Percentiles rank a stretch among this genome's conserved stretches.
Conservation (phyloP, 257 asterid species). For the Verbena officinalis region DNA sequence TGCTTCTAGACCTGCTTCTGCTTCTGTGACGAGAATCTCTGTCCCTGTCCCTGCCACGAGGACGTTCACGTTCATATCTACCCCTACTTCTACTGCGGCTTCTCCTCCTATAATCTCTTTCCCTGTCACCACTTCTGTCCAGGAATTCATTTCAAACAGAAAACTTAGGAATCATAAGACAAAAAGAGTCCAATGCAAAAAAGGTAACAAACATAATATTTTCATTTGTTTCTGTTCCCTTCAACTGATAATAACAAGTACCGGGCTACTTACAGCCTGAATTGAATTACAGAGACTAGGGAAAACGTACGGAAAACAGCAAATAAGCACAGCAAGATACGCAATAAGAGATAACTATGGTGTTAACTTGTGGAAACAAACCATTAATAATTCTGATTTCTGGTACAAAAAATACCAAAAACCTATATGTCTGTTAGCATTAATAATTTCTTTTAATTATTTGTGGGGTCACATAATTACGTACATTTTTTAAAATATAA, state of each 20-base stretch:
- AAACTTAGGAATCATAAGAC: neutral
- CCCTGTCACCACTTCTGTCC: conserved; percentile 58
- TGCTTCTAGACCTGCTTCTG: conserved; percentile 55
- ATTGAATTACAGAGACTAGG: neutral
- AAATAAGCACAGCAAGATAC: too few relatives aligned
- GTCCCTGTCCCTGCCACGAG: conserved; percentile 70
- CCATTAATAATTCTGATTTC: too few relatives aligned
- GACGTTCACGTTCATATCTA: conserved; percentile 69
- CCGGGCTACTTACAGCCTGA: neutral
- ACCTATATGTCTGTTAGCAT: too few relatives aligned
- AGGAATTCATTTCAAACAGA: conserved; percentile 22
- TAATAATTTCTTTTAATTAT: too few relatives aligned
- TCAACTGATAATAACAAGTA: neutral
- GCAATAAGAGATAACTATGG: neutral
- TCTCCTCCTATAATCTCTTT: conserved; percentile 66
- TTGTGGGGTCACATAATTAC: too few relatives aligned
- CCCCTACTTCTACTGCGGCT: conserved; percentile 83
- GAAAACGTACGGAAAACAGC: neutral
- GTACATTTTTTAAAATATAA: too few relatives aligned
- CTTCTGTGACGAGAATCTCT: conserved; percentile 53
- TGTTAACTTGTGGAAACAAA: neutral
- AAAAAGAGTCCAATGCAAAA: too few relatives aligned
- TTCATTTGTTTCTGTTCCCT: neutral
- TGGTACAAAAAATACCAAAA: too few relatives aligned
- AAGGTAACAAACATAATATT: too few relatives aligned